phyloP scores from a whole-genome alignment of 495 filamentous ascomycete species.

The Trichoderma gamsii region DNA sequence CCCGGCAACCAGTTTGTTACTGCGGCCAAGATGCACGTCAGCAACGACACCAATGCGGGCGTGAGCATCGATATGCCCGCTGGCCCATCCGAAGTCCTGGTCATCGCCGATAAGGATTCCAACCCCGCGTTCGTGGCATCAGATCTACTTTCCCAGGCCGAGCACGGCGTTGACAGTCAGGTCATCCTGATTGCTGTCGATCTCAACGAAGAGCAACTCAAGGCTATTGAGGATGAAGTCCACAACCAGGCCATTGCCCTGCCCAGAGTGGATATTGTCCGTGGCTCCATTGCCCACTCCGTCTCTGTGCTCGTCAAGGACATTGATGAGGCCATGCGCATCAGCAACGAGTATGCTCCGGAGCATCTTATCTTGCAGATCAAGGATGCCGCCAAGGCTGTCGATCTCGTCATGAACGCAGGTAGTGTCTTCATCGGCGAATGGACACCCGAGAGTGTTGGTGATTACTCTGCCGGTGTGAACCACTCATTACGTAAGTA shows the following conservation, averaged over 20 bases:
- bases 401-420: slow-evolving; percentile 82
- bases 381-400: slow-evolving; percentile 60
- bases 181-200: slow-evolving; percentile 87
- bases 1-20: slow-evolving; percentile 99
- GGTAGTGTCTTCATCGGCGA: slow-evolving; percentile 91
- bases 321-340: slow-evolving; percentile 74
- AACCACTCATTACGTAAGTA: slow-evolving; percentile 93
- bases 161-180: slow-evolving; percentile 93
- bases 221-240: slow-evolving; percentile 83
- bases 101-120: slow-evolving; percentile 83
- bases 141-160: slow-evolving; percentile 89
- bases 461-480: slow-evolving; percentile 94
- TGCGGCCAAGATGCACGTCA: slow-evolving; percentile 94
- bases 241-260: slow-evolving; percentile 83
- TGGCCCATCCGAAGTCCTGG: slow-evolving; percentile 91
- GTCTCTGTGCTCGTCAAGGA: slow-evolving; percentile 77
- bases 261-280: slow-evolving; percentile 86
- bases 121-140: slow-evolving; percentile 94
- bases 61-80: slow-evolving; percentile 99
- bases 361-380: slow-evolving; percentile 95
- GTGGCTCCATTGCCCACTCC: slow-evolving; percentile 84
- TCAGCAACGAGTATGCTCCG: slow-evolving; percentile 93
- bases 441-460: slow-evolving; percentile 96
- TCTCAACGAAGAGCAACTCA: slow-evolving; percentile 61
- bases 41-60: slow-evolving; percentile 89